Conservation (phyloP, 805 yeast species). For the Yarrowia deformans region DNA sequence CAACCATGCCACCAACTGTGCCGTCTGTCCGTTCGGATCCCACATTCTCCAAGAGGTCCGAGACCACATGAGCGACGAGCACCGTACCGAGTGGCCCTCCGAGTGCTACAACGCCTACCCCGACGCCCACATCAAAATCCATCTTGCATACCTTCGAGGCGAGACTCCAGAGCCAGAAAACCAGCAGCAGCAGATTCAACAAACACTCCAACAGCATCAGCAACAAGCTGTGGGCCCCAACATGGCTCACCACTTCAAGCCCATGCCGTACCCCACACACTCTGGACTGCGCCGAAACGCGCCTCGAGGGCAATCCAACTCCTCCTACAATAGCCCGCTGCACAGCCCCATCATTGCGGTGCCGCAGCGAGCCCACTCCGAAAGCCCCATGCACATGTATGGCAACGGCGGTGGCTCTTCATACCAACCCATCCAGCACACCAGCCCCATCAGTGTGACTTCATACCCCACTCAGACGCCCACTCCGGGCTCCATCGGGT, state of each 20-base stretch:
- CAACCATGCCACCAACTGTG: slow-evolving; percentile 40
- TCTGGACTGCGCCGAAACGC: slow-evolving; percentile 17
- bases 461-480: slow-evolving; percentile 35
- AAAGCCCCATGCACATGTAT: slow-evolving; percentile 28
- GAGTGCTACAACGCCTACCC: slow-evolving; percentile 6
- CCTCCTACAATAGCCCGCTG: slow-evolving; percentile 20
- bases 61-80: slow-evolving; percentile 32
- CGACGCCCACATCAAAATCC: slow-evolving; percentile 2
- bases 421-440: slow-evolving; percentile 20
- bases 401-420: not conserved
- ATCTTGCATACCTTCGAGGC: slow-evolving; percentile 30
- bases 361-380: slow-evolving; percentile 23
- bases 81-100: slow-evolving; percentile 21
- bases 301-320: slow-evolving; percentile 23
- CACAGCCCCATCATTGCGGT: slow-evolving; percentile 14
- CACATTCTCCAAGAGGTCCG: slow-evolving; percentile 7
- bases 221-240: not conserved
- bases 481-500: slow-evolving; percentile 30
- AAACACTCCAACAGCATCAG: not conserved
- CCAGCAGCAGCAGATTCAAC: not conserved
- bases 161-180: not conserved
- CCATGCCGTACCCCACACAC: not conserved
- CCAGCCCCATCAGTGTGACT: slow-evolving; percentile 11
- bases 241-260: not conserved
- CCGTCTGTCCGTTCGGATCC: slow-evolving; percentile 4